phyloP scores from a whole-genome alignment of 73 alveolate species.

The Loxodes magnus region DNA sequence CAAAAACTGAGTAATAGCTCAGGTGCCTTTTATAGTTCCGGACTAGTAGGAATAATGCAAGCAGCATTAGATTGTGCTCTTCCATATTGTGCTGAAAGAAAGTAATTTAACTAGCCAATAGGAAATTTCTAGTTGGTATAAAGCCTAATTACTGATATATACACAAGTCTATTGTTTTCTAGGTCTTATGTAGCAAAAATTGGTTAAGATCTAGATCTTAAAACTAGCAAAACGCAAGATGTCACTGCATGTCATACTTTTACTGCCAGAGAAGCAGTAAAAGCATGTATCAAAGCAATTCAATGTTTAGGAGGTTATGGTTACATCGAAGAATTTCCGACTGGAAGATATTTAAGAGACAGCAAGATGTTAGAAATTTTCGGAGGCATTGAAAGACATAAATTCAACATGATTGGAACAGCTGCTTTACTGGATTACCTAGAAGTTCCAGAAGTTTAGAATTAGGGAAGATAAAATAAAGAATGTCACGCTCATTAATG shows the following conservation, averaged over 20 bases:
- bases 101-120: constrained; percentile 63
- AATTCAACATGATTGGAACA: too few relatives aligned
- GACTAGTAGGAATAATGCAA: constrained; percentile 88
- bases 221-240: constrained; percentile 20
- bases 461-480: too few relatives aligned
- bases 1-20: constrained; percentile 78
- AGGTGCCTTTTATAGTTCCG: constrained; percentile 76
- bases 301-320: constrained; percentile 19
- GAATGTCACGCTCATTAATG: too few relatives aligned
- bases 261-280: constrained; percentile 12
- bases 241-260: constrained; percentile 8
- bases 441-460: too few relatives aligned
- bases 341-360: constrained; percentile 74
- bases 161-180: constrained; percentile 44
- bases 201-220: constrained; percentile 51
- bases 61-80: constrained; percentile 57
- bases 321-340: constrained; percentile 64
- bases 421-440: too few relatives aligned
- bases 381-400: too few relatives aligned
- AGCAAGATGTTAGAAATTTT: constrained; percentile 87
- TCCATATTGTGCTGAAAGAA: constrained; percentile 43
- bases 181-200: constrained; percentile 52
- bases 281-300: constrained; percentile 12
- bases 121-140: constrained; percentile 67
- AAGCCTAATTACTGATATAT: constrained; percentile 85